Conservation (phyloP, 352 stramenopile species). For the Pythium vanterpoolii region DNA sequence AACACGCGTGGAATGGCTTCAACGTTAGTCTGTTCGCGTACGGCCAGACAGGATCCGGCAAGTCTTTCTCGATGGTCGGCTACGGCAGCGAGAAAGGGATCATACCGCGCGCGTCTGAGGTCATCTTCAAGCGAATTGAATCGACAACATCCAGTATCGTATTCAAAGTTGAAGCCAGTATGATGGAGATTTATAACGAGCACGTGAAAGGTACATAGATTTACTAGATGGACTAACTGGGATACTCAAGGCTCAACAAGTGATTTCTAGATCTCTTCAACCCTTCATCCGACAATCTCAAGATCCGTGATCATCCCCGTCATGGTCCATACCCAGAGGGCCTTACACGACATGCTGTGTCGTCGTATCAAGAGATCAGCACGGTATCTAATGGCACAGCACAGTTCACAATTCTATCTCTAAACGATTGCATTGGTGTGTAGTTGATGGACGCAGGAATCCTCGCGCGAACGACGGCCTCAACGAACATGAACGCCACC, state of each 20-base stretch:
- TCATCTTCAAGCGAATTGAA: constrained; percentile 83
- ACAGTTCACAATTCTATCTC: neutral
- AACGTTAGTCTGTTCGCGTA: constrained; percentile 89
- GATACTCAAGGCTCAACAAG: neutral
- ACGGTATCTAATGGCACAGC: constrained; percentile 25
- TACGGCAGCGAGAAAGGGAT: constrained; percentile 82
- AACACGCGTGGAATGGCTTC: constrained; percentile 90
- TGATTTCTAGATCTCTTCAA: constrained; percentile 78
- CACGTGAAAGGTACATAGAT: constrained; percentile 65
- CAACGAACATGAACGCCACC: constrained; percentile 87
- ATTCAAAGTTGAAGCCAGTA: constrained; percentile 86
- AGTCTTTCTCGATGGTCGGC: constrained; percentile 87
- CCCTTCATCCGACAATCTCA: constrained; percentile 78
- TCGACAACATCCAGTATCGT: constrained; percentile 39
- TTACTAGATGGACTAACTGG: neutral
- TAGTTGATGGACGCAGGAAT: constrained; percentile 86
- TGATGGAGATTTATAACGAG: constrained; percentile 92
- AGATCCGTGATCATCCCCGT: constrained; percentile 83
- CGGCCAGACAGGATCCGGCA: constrained; percentile 82
- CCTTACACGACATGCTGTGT: constrained; percentile 76
- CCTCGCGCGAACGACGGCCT: constrained; percentile 73
- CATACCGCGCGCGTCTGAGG: constrained; percentile 73
- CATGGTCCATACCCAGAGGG: constrained; percentile 83
- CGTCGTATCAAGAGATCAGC: constrained; percentile 79
- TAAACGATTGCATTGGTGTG: neutral